Percentiles rank a stretch among this genome's conserved stretches.
Evolutionary conservation across 371 early-diverging fungal species (phyloP).

Genomic region (Mortierella polycephala): DNA sequence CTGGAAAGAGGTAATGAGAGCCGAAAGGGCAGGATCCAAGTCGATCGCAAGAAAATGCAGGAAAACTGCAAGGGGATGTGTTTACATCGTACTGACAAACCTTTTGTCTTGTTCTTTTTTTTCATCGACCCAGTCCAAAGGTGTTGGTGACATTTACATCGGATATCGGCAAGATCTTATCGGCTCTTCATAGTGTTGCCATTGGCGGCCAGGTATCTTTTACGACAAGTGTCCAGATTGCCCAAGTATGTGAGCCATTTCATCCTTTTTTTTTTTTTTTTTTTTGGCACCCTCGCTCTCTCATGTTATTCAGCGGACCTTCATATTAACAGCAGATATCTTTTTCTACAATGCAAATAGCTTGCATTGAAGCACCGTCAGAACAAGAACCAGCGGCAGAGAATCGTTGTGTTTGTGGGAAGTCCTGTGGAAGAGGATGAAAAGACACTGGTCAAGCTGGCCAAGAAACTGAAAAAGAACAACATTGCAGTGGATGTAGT

Average conservation of each 20-base stretch:
- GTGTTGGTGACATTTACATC: slow-evolving; percentile 92
- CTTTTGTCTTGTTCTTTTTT: background rate
- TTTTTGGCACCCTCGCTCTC: background rate
- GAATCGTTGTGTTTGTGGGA: slow-evolving; percentile 95
- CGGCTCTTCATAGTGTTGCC: slow-evolving; percentile 84
- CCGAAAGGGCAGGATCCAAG: background rate
- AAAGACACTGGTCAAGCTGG: slow-evolving; percentile 87
- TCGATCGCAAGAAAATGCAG: background rate
- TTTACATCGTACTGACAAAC: too few relatives aligned
- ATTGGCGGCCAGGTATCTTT: slow-evolving; percentile 82
- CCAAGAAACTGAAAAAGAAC: slow-evolving; percentile 97
- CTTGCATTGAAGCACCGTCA: slow-evolving; percentile 96
- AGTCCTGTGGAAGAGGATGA: slow-evolving; percentile 88
- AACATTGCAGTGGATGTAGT: slow-evolving; percentile 96
- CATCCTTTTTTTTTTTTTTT: too few relatives aligned
- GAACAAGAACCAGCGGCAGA: slow-evolving; percentile 94
- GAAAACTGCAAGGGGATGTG: too few relatives aligned
- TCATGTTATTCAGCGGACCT: slow-evolving; percentile 1
- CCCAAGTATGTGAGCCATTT: slow-evolving; percentile 77
- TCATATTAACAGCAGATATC: slow-evolving; percentile 6
- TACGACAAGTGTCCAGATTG: slow-evolving; percentile 92
- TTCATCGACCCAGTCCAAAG: slow-evolving; percentile 76
- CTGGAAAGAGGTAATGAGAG: slow-evolving; percentile 80
- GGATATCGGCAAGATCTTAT: slow-evolving; percentile 91
- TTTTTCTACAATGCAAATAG: slow-evolving; percentile 53